Conservation (phyloP, 352 stramenopile genomes). For the Pythium plurisporium region DNA sequence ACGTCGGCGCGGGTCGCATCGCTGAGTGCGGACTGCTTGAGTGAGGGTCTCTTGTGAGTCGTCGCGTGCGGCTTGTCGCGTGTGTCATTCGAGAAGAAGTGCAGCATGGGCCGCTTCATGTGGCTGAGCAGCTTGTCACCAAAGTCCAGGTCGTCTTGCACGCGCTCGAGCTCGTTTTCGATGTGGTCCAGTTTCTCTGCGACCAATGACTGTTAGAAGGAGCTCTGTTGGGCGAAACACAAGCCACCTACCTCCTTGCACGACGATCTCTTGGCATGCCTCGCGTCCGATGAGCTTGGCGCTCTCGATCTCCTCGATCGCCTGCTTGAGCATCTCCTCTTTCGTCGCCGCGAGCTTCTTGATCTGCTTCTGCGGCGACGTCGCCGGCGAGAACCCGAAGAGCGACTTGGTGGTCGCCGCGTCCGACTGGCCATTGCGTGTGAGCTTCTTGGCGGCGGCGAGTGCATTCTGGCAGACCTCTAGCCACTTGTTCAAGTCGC, state of each 20-base stretch:
- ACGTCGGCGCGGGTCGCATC: constrained; percentile 8
- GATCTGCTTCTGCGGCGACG: constrained; percentile 60
- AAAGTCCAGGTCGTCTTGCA: constrained; percentile 64
- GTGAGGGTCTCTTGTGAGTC: background rate
- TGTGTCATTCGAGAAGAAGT: constrained; percentile 56
- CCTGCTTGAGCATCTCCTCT: constrained; percentile 61
- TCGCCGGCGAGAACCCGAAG: constrained; percentile 44
- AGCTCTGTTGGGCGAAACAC: no score
- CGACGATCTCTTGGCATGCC: constrained; percentile 67
- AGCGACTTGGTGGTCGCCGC: constrained; percentile 39
- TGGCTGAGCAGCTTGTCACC: constrained; percentile 69
- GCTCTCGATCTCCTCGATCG: constrained; percentile 65
- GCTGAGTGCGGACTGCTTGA: constrained; percentile 9
- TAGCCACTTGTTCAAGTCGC: constrained; percentile 73
- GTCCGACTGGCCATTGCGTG: constrained; percentile 24
- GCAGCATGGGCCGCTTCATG: constrained; percentile 63
- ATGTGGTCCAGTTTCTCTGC: constrained; percentile 71
- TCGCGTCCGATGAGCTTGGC: constrained; percentile 65
- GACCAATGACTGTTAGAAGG: no score
- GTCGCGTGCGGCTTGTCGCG: constrained; percentile 20
- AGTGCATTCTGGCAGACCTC: constrained; percentile 74
- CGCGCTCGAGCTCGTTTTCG: constrained; percentile 50
- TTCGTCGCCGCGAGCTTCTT: constrained; percentile 58
- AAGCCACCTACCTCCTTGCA: constrained; percentile 42
- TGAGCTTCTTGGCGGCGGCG: constrained; percentile 46